Base-by-base conservation (phyloP, 2,329 filamentous ascomycete species). In the Hypoxylon sp. region DNA sequence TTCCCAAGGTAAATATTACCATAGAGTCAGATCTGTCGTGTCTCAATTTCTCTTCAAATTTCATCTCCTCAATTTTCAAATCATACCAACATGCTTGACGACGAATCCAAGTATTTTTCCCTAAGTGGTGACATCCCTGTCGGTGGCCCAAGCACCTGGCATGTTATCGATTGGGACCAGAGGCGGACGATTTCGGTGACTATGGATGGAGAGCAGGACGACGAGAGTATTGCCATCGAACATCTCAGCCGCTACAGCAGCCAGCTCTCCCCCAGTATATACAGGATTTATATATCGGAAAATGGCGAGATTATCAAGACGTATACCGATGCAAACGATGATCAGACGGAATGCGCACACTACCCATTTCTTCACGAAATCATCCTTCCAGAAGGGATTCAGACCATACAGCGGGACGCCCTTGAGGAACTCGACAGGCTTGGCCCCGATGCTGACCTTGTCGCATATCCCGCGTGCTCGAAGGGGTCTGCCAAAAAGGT, bases 161-260 rank as follows among this genome's bases (percentile, higher is more conserved):
- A 78, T 14, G 57, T 76, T 6, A 41, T 37, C 8, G 70, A 76
- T 34, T 77, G 70, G 72, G 76, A 77, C 16, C 71, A 71, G 54
- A 60, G 74, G 58, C 69, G 71, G 0, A 52, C 74, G 1, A 54
- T 77, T 69, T 71, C 73, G 0, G 73, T 77, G 1, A 74, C 71
- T 0, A 76, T 76, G 74, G 70, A 76, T 19, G 71, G 60, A 0
- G 74, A 74, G 46, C 73, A 76, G 32, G 75, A 77, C 1, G 54
- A 69, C 1, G 74, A 76, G 1, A 56, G 11, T 41, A 7, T 70
- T 6, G 71, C 74, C 1, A 72, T 77, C 25, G 51, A 72, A 60
- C 58, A 75, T 39, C 58, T 74, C 43, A 72, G 63, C 1, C 61
- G 51, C 1, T 23, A 74, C 39, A 69, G 45, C 46, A 58, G 61